phyloP scores from a whole-genome alignment of 768 basidiomycete genomes.

The Mycena alexandri region DNA sequence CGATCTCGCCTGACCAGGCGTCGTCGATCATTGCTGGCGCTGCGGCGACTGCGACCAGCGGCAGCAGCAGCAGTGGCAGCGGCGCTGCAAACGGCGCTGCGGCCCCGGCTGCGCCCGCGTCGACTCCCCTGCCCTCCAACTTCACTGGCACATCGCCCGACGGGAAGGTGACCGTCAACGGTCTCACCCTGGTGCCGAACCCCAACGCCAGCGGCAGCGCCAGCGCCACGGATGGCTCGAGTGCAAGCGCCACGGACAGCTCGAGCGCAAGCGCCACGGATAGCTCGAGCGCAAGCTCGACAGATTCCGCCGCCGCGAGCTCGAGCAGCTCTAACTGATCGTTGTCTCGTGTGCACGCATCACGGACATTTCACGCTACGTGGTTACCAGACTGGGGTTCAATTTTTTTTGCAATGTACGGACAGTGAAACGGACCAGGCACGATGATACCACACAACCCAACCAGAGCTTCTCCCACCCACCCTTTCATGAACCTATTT shows the following conservation, averaged over 20 bases:
- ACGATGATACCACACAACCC: constrained; percentile 10
- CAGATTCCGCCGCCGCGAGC: constrained; percentile 6
- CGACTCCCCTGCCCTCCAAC: constrained; percentile 51
- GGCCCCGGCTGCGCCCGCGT: constrained; percentile 40
- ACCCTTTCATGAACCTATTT: constrained; percentile 26
- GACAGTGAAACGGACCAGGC: constrained; percentile 21
- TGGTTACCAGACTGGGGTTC: constrained; percentile 8
- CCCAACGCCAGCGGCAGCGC: not conserved
- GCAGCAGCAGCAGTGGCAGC: constrained; percentile 19
- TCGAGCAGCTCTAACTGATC: too few relatives aligned
- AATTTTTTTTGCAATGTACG: constrained; percentile 20
- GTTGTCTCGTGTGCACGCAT: not conserved
- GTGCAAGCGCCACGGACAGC: constrained; percentile 20
- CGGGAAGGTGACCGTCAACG: constrained; percentile 60
- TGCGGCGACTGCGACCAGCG: constrained; percentile 31
- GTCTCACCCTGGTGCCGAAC: constrained; percentile 52
- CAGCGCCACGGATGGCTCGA: not conserved
- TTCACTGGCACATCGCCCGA: constrained; percentile 57
- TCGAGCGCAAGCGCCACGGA: constrained; percentile 16
- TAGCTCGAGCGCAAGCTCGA: constrained; percentile 2
- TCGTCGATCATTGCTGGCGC: constrained; percentile 51
- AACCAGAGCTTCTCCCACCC: constrained; percentile 16
- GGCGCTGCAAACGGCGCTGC: constrained; percentile 41
- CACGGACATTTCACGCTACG: constrained; percentile 34
- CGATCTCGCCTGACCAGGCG: constrained; percentile 51